Percentiles rank a stretch among this genome's conserved stretches.
Conservation (phyloP, 1,139 yeast genomes). For the Debaryomyces sp. region DNA sequence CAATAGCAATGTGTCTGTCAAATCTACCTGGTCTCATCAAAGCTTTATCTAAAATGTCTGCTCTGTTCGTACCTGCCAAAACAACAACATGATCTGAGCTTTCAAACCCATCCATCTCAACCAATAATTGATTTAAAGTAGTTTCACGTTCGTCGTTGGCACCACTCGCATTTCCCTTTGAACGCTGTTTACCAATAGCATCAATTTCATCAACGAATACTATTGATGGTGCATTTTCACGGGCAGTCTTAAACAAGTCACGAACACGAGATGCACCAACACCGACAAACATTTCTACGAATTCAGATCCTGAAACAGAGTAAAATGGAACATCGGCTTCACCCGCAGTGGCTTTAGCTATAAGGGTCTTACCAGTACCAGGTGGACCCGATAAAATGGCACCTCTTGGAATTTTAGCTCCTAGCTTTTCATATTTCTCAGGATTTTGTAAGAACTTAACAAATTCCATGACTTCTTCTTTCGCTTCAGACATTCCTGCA, state of each 20-base stretch:
- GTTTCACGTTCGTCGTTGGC: slow-evolving; percentile 97
- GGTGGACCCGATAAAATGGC: slow-evolving; percentile 99
- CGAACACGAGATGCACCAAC: slow-evolving; percentile 98
- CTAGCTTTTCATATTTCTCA: slow-evolving; percentile 81
- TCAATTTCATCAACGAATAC: slow-evolving; percentile 97
- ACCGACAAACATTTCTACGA: slow-evolving; percentile 98
- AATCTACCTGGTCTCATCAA: slow-evolving; percentile 96
- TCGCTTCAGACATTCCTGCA: slow-evolving; percentile 98
- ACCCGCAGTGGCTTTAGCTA: slow-evolving; percentile 99
- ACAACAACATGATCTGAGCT: slow-evolving; percentile 92
- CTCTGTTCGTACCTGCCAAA: slow-evolving; percentile 94
- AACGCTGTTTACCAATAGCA: slow-evolving; percentile 95
- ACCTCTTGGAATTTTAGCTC: slow-evolving; percentile 97
- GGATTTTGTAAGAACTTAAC: slow-evolving; percentile 92
- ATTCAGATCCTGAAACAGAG: slow-evolving; percentile 97
- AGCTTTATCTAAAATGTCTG: slow-evolving; percentile 92
- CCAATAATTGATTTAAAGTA: slow-evolving; percentile 89
- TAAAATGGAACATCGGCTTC: slow-evolving; percentile 97
- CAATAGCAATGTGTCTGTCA: slow-evolving; percentile 90
- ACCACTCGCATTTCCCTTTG: slow-evolving; percentile 81
- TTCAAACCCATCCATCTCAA: slow-evolving; percentile 97
- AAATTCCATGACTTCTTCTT: slow-evolving; percentile 96
- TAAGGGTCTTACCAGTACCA: slow-evolving; percentile 96
- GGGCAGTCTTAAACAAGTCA: slow-evolving; percentile 88
- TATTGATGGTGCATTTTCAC: slow-evolving; percentile 91